Conservation (phyloP, 805 yeast genomes). For the Cyberlindnera petersonii region DNA sequence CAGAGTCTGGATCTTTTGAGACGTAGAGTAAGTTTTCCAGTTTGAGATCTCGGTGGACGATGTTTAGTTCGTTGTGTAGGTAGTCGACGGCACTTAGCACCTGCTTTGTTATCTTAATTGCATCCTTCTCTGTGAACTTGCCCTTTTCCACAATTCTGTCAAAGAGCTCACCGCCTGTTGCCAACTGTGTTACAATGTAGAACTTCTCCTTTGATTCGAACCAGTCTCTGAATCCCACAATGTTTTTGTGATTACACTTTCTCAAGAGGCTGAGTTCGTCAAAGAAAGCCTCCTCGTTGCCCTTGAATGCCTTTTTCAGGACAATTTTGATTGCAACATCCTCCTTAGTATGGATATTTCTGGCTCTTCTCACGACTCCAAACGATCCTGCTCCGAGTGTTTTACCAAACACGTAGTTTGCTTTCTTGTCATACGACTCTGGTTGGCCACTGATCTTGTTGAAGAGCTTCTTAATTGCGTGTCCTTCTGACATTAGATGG, state of each 20-base stretch:
- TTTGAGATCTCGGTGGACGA: constrained; percentile 91
- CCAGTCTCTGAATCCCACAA: constrained; percentile 89
- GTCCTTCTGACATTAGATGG: constrained; percentile 33
- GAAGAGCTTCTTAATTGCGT: constrained; percentile 35
- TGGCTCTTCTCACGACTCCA: constrained; percentile 86
- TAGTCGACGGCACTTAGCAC: constrained; percentile 75
- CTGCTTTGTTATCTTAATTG: constrained; percentile 69
- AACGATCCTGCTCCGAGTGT: constrained; percentile 94
- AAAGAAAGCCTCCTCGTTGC: constrained; percentile 69
- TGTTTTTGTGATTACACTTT: constrained; percentile 73
- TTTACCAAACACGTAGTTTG: constrained; percentile 69
- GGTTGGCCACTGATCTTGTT: constrained; percentile 72
- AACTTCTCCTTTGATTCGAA: constrained; percentile 90
- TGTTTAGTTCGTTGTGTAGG: constrained; percentile 60
- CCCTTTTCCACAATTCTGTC: constrained; percentile 81
- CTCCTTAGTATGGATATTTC: constrained; percentile 46
- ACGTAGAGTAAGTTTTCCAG: constrained; percentile 88
- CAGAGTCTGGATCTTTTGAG: constrained; percentile 52
- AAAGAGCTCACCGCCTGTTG: constrained; percentile 94
- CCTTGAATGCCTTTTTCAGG: constrained; percentile 77
- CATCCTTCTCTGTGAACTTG: constrained; percentile 84
- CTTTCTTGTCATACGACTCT: constrained; percentile 58
- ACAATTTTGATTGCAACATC: constrained; percentile 90
- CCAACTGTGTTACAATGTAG: constrained; percentile 89
- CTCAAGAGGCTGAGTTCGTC: constrained; percentile 74